Evolutionary conservation across 2,329 filamentous ascomycete species (phyloP), one percentile per base, ranked within the genome.

Genomic region (Alternaria consortialis): DNA sequence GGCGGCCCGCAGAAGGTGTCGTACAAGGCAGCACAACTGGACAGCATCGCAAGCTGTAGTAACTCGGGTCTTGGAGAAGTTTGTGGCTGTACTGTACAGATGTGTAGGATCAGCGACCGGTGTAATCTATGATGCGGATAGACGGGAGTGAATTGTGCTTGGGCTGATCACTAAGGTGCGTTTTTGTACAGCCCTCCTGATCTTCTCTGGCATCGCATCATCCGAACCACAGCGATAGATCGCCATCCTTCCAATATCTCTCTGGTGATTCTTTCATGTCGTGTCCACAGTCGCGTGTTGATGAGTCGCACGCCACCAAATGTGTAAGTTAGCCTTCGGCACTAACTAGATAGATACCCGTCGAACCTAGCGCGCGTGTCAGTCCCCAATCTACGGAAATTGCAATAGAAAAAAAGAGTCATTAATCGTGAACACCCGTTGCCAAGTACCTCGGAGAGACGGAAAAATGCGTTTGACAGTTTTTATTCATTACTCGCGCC

Each of bases 401-500:
- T 65, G 60, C 57, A 65, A 65, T 42, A 50, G 36, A 20, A 15
- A 42, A 17, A 40, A 17, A 31, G 42, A 29, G 42, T 55, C 56
- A 55, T 55, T 32, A 29, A 48, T 25, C 53, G 32, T 20, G 15
- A 59, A 11, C 44, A n/a, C 43, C 52, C 34, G 27, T 56, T 51
- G 60, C 54, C 57, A 65, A 57, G 60, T 52, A 55, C 20, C 13
- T 50, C 31, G 42, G 42, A 53, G 39, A 50, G 27, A 48, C 57
- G 15, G 56, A 17, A 40, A 34, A 48, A 20, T 17, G 34, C 13
- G 36, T 29, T 29, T 48, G 15, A 57, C 40, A 50, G 56, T 53
- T 56, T 37, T 56, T 34, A 40, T 63, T 60, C 54, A 63, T 64
- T 65, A 63, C 52, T 61, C 61, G 60, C 63, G 55, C 47, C 32